A percentile compares a stretch with the other conserved stretches of the same genome.
Evolutionary conservation across 2,329 filamentous ascomycete species (phyloP).

Genomic region (Thelonectria olida): DNA sequence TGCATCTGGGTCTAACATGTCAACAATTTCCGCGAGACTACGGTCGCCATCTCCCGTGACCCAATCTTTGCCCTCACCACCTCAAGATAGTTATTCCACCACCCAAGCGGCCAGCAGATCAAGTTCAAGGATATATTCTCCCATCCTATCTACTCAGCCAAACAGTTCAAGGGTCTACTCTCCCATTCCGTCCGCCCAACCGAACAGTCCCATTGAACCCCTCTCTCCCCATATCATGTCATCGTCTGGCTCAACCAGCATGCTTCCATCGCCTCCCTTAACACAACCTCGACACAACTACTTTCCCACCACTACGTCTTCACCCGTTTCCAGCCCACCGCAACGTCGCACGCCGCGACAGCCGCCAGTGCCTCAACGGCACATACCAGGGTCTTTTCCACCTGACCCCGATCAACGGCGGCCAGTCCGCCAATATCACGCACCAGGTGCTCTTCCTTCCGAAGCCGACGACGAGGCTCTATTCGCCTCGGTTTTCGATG

Average conservation of each 20-base stretch:
- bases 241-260: constrained; percentile 14
- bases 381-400: no score
- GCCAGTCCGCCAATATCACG: no score
- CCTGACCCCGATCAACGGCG: no score
- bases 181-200: constrained; percentile 41
- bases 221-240: constrained; percentile 33
- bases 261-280: constrained; percentile 35
- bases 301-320: constrained; percentile 17
- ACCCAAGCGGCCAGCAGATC: background rate
- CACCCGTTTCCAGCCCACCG: constrained; percentile 4
- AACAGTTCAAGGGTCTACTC: background rate
- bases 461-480: constrained; percentile 41
- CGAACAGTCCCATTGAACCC: constrained; percentile 18
- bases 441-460: background rate
- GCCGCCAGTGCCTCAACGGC: background rate
- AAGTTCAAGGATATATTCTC: background rate
- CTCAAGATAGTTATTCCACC: background rate
- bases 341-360: background rate
- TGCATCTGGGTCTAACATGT: constrained; percentile 15
- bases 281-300: constrained; percentile 27
- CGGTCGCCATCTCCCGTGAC: background rate
- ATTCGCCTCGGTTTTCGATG: constrained; percentile 48
- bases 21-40: background rate
- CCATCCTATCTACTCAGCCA: no score
- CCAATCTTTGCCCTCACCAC: background rate